Percentiles rank a stretch among this genome's conserved stretches.
Conservation (phyloP, 768 basidiomycete genomes). For the Rhodotorula kratochvilovae region DNA sequence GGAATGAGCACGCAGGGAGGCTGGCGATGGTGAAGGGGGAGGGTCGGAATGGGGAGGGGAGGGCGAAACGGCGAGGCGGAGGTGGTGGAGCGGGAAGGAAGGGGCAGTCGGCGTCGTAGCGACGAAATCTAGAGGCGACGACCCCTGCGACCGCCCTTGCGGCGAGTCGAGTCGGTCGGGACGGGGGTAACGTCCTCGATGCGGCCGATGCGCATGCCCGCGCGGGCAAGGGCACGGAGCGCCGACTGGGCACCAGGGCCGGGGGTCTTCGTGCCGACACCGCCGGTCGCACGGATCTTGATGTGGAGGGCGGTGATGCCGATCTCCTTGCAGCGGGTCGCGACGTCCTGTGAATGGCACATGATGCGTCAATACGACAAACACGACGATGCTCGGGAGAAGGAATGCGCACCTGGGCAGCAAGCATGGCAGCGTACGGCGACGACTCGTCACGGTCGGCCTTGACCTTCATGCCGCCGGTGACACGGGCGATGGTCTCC, state of each 20-base stretch:
- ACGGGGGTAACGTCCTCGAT: constrained; percentile 92
- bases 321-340: constrained; percentile 92
- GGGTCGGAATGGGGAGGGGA: not conserved
- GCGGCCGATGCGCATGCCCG: constrained; percentile 95
- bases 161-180: constrained; percentile 92
- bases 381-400: constrained; percentile 49
- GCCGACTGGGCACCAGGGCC: constrained; percentile 98
- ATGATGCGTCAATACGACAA: constrained; percentile 67
- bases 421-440: constrained; percentile 42
- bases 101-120: too few relatives aligned
- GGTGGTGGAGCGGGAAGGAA: not conserved
- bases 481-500: constrained; percentile 98
- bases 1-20: constrained; percentile 8
- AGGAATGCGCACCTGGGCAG: constrained; percentile 5
- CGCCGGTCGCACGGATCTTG: constrained; percentile 95
- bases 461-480: constrained; percentile 99
- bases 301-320: constrained; percentile 98
- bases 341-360: constrained; percentile 96
- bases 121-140: constrained; percentile 4
- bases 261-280: constrained; percentile 97
- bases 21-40: not conserved
- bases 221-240: constrained; percentile 93
- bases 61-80: too few relatives aligned
- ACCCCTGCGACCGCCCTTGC: constrained; percentile 66
- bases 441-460: constrained; percentile 99